Conservation (phyloP, 2,329 filamentous ascomycete species). For the Huntiella savannae region DNA sequence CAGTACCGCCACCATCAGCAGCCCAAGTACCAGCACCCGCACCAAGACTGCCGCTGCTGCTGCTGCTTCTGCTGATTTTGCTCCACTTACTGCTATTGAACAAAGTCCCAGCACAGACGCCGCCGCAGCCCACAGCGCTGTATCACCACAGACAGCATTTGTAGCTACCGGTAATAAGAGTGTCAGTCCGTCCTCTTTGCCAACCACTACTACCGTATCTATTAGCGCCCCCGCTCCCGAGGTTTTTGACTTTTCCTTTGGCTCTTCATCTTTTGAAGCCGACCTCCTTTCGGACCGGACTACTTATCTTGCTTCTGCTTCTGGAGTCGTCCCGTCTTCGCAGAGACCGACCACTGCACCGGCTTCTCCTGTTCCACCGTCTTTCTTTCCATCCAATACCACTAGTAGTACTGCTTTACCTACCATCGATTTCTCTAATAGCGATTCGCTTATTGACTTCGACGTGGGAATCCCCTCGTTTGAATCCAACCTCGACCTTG, state of each 20-base stretch:
- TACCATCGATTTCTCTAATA: too few species aligned
- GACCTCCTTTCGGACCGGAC: constrained; percentile 5
- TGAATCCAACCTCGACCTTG: constrained; percentile 29
- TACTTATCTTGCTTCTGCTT: constrained; percentile 4
- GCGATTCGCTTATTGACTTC: constrained; percentile 13
- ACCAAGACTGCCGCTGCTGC: not conserved
- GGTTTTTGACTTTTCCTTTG: constrained; percentile 9
- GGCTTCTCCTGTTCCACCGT: constrained; percentile 10
- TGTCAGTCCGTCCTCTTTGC: too few species aligned
- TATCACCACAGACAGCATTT: constrained; percentile 3
- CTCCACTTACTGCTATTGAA: too few species aligned
- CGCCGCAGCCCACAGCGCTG: constrained; percentile 1
- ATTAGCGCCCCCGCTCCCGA: constrained; percentile 2
- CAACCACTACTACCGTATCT: not conserved
- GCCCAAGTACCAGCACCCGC: not conserved
- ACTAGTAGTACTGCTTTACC: not conserved
- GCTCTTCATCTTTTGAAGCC: constrained; percentile 8
- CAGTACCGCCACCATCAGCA: not conserved
- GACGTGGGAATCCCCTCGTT: constrained; percentile 34
- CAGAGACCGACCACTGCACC: constrained; percentile 1
- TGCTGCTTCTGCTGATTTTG: not conserved
- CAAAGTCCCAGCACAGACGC: constrained; percentile 5
- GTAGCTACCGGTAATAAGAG: not conserved
- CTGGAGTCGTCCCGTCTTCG: not conserved
- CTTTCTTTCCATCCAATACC: not conserved